Base-by-base conservation (phyloP, 2,329 filamentous ascomycete species). In the Onygenales sp. region DNA sequence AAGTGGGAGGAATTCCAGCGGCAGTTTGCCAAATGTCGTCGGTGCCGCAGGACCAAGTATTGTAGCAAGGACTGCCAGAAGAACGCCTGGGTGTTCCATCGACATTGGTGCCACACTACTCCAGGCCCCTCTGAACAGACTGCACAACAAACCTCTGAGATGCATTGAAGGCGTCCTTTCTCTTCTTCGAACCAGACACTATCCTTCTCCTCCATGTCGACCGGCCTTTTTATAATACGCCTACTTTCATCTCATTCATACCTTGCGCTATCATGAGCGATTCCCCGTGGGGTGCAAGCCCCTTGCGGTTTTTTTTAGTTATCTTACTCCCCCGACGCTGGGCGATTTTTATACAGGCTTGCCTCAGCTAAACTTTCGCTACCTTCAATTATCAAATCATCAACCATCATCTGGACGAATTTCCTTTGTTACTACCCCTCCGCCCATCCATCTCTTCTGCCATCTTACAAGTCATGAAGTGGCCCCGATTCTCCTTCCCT, bases 61-160 rank as follows among this genome's bases (percentile, higher is more conserved):
- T 98, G 93, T 83, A 96, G 91, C 80, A 98, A 98, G 73, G 93
- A 98, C 71, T 98, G 93, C 72, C 93, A 98, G 74, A 97, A 97
- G 78, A 94, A 89, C 63, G 94, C 93, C 8, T 98, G 93, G 93
- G 90, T 93, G 32, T 97, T 90, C 72, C 93, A 98, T 69, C 85
- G 93, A 57, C 94, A 97, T 73, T 98, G 93, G 93, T 98, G 93
- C 69, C 79, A 79, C 61, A 72, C 63, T 64, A 54, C 57, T 14
- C 55, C 57, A 11, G 55, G 45, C 51, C 44, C 43, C 50, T 54
- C 44, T 3, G 31, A 47, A 14, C 44, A 36, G 44, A 33, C 27
- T 8, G 27, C 31, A 32, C 44, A 46, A 32, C 6, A 14, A 17
- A 33, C 45, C 7, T 27, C 44, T 10, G 44, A 48, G 33, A 11